These are phyloP conservation scores for Debaryomyces maramus DNA, from an alignment of 805 yeast species.

Conservation along the genomic window DNA sequence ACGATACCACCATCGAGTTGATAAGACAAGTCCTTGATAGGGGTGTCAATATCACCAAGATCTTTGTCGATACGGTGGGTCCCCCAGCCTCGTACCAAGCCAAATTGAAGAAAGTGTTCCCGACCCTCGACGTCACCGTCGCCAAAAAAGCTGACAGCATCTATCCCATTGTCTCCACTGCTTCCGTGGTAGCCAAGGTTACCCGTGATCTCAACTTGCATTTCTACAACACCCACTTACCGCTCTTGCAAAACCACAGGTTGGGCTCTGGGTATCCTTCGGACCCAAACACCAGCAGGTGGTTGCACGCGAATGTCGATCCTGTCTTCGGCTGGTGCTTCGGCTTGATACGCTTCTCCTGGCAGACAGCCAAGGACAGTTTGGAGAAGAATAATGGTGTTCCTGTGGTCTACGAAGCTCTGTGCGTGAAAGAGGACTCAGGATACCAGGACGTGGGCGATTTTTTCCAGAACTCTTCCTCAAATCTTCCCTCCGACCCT, in stretches of 20 bases:
- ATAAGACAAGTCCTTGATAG: slow-evolving; percentile 62
- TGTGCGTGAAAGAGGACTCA: slow-evolving; percentile 31
- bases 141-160: slow-evolving; percentile 93
- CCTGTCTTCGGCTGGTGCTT: slow-evolving; percentile 82
- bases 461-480: slow-evolving; percentile 12
- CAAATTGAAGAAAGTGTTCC: slow-evolving; percentile 70
- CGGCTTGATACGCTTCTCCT: slow-evolving; percentile 75
- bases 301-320: slow-evolving; percentile 68
- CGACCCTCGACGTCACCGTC: slow-evolving; percentile 70
- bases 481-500: background rate
- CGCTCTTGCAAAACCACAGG: slow-evolving; percentile 37
- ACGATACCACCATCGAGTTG: slow-evolving; percentile 83
- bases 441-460: slow-evolving; percentile 29
- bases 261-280: slow-evolving; percentile 93
- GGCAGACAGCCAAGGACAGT: slow-evolving; percentile 89
- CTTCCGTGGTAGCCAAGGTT: slow-evolving; percentile 94
- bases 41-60: slow-evolving; percentile 65
- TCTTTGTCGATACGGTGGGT: slow-evolving; percentile 95
- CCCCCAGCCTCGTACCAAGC: slow-evolving; percentile 84
- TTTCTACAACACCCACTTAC: slow-evolving; percentile 29
- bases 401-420: slow-evolving; percentile 63
- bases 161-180: slow-evolving; percentile 90
- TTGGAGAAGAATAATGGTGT: slow-evolving; percentile 53
- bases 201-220: slow-evolving; percentile 74
- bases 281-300: slow-evolving; percentile 80